Evolutionary conservation across 306 rosid species (phyloP).

Genomic region (Prunus dulcis): DNA sequence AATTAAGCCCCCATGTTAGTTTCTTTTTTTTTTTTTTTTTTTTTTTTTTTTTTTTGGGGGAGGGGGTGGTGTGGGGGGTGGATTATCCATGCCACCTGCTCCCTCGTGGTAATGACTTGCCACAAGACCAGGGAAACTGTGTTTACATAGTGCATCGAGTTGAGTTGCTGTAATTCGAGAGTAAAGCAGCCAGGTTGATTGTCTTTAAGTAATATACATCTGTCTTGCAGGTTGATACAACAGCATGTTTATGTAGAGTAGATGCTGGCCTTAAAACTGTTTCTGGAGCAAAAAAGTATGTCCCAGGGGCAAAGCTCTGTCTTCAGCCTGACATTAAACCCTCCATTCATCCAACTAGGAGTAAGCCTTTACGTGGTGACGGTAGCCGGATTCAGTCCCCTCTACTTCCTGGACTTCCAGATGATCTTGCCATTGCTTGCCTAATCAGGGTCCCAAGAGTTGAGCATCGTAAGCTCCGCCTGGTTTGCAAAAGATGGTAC

Average conservation of each 20-base stretch:
- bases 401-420: constrained; percentile 83
- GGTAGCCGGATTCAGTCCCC: constrained; percentile 77
- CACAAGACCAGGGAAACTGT: not conserved
- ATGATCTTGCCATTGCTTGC: constrained; percentile 90
- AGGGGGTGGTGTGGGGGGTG: no score
- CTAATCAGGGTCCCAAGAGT: constrained; percentile 74
- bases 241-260: constrained; percentile 83
- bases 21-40: not conserved
- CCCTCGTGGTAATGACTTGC: not conserved
- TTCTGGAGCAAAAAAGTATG: constrained; percentile 75
- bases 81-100: not conserved
- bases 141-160: not conserved
- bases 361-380: constrained; percentile 68
- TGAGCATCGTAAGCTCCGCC: constrained; percentile 75
- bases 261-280: constrained; percentile 79
- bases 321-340: constrained; percentile 84
- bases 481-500: constrained; percentile 84
- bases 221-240: constrained; percentile 73
- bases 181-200: not conserved
- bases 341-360: constrained; percentile 82
- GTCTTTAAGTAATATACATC: constrained; percentile 2
- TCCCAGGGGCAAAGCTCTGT: constrained; percentile 81
- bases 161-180: constrained; percentile 1
- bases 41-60: not conserved
- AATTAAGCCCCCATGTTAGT: not conserved